Conservation (phyloP, 495 filamentous ascomycete genomes). For the Aspergillus biplanus region DNA sequence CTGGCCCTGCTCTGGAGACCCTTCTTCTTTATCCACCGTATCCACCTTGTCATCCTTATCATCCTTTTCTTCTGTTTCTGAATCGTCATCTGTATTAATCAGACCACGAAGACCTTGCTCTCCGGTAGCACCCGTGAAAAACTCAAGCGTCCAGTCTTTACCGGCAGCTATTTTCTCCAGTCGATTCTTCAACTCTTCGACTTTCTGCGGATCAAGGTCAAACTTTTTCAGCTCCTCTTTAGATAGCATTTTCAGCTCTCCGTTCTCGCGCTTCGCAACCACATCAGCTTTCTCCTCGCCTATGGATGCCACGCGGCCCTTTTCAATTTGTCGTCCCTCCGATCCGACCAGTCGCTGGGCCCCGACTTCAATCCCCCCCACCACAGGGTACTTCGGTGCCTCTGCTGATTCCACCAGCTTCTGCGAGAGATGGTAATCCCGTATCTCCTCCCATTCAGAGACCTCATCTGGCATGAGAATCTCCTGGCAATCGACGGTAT, state of each 20-base stretch:
- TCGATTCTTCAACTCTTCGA: constrained; percentile 67
- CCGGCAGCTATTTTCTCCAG: constrained; percentile 45
- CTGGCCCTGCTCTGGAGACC: background rate
- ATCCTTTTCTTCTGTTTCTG: constrained; percentile 27
- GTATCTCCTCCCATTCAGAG: constrained; percentile 58
- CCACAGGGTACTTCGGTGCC: constrained; percentile 41
- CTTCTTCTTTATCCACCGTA: background rate
- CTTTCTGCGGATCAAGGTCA: constrained; percentile 66
- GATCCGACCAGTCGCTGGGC: constrained; percentile 59
- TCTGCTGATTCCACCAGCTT: constrained; percentile 39
- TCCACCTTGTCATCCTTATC: constrained; percentile 33
- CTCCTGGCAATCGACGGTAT: constrained; percentile 76
- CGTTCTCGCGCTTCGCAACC: constrained; percentile 59
- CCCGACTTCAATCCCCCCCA: constrained; percentile 65
- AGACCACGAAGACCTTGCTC: constrained; percentile 53
- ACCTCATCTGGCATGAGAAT: constrained; percentile 64
- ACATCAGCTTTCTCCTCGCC: constrained; percentile 53
- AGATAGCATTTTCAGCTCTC: constrained; percentile 53
- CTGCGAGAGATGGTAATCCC: constrained; percentile 44
- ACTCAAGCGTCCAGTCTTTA: constrained; percentile 54
- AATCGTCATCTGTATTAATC: constrained; percentile 40
- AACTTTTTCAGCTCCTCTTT: constrained; percentile 69
- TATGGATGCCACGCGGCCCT: constrained; percentile 46
- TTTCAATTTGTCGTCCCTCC: constrained; percentile 59
- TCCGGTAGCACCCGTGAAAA: constrained; percentile 44